These are phyloP conservation scores for Aspergillus tubingensis DNA, from an alignment of 2,329 filamentous ascomycete genomes.

Conservation along the genomic window DNA sequence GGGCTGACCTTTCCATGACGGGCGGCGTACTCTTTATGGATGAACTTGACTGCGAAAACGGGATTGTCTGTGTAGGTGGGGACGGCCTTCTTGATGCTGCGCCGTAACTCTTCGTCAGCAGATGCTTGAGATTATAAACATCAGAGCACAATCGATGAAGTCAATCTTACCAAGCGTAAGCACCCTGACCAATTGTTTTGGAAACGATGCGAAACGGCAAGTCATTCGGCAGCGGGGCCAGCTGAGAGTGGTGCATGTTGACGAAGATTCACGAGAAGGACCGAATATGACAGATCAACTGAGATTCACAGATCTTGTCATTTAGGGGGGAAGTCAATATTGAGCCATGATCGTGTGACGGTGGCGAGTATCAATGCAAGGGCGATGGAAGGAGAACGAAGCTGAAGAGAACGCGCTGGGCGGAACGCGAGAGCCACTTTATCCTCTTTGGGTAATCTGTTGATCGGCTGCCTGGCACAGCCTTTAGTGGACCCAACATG, in stretches of 20 bases:
- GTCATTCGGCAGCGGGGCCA: constrained; percentile 78
- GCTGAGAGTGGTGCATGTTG: constrained; percentile 73
- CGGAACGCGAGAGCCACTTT: constrained; percentile 40
- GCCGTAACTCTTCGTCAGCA: neutral
- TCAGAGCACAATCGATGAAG: neutral
- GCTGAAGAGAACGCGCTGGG: constrained; percentile 17
- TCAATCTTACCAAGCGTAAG: constrained; percentile 81
- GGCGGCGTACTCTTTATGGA: constrained; percentile 93
- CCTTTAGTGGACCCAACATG: neutral
- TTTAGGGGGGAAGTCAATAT: neutral
- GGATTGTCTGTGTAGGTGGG: constrained; percentile 69
- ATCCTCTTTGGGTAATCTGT: constrained; percentile 40
- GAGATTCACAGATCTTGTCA: neutral
- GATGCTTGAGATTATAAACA: constrained; percentile 10
- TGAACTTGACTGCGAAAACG: constrained; percentile 96
- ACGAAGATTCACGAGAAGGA: constrained; percentile 4
- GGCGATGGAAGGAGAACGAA: constrained; percentile 16
- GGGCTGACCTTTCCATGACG: constrained; percentile 83
- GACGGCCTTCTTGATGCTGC: constrained; percentile 87
- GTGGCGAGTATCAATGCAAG: constrained; percentile 21
- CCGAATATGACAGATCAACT: constrained; percentile 2
- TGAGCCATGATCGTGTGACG: constrained; percentile 15
- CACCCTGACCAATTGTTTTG: constrained; percentile 92
- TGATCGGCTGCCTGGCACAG: constrained; percentile 20
- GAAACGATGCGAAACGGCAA: constrained; percentile 94